Conservation (phyloP, 1,284 basidiomycete genomes). For the Cutaneotrichosporon sp. region DNA sequence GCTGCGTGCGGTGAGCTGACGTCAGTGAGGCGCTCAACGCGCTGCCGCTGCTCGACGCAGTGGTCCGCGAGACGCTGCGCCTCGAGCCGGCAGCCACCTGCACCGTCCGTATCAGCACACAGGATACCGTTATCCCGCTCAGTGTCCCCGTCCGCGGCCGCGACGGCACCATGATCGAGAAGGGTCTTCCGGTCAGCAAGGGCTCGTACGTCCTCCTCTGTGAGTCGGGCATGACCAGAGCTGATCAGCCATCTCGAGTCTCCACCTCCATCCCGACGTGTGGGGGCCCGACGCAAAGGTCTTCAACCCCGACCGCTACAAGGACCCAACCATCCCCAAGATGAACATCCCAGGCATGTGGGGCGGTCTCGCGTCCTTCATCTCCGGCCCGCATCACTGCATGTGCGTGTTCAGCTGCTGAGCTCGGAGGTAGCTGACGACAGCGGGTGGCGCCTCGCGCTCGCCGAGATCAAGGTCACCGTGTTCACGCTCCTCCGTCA, state of each 20-base stretch:
- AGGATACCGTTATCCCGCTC: conserved; percentile 65
- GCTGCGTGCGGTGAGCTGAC: conserved; percentile 12
- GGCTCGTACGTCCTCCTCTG: conserved; percentile 37
- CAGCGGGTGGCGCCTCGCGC: conserved; percentile 63
- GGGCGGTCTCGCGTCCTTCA: conserved; percentile 56
- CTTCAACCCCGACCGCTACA: conserved; percentile 57
- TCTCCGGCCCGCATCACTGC: conserved; percentile 63
- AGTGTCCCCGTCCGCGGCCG: conserved; percentile 41
- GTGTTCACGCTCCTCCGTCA: conserved; percentile 60
- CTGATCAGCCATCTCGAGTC: conserved; percentile 40
- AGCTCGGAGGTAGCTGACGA: not conserved
- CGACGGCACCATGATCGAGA: conserved; percentile 43
- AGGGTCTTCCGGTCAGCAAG: conserved; percentile 49
- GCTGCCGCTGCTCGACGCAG: conserved; percentile 60
- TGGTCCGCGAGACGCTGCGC: conserved; percentile 66
- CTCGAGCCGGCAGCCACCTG: conserved; percentile 64
- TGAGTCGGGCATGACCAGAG: conserved; percentile 21
- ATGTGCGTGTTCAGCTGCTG: conserved; percentile 50
- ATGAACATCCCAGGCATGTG: conserved; percentile 60
- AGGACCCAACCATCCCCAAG: conserved; percentile 14
- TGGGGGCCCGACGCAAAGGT: conserved; percentile 71
- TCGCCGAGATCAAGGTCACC: conserved; percentile 63
- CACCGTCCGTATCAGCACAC: conserved; percentile 63
- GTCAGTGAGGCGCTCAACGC: conserved; percentile 45
- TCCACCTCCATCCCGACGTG: conserved; percentile 63